phyloP scores from a whole-genome alignment of 2,329 filamentous ascomycete species.

The Diaporthe velutina region DNA sequence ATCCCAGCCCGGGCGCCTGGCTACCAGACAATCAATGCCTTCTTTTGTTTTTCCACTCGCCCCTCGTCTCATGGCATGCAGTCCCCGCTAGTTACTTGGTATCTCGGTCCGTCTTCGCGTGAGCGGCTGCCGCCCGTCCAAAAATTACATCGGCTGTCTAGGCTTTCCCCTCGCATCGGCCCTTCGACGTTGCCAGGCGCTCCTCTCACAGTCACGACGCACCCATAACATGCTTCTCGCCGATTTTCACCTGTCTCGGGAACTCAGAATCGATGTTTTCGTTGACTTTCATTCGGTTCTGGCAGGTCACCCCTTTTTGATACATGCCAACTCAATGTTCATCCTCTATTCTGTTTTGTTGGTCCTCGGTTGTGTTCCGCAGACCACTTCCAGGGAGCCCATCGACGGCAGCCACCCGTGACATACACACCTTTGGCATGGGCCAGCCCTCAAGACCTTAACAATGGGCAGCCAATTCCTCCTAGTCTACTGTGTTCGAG shows the following conservation, averaged over 20 bases:
- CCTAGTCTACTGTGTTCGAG: conserved; percentile 45
- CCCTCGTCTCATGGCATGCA: not conserved
- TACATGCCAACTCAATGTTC: not conserved
- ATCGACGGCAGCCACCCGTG: not conserved
- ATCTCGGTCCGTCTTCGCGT: conserved; percentile 6
- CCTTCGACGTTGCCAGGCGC: not conserved
- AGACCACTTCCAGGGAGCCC: not conserved
- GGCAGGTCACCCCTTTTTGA: not conserved
- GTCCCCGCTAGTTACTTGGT: conserved; percentile 9
- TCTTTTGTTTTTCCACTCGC: not conserved
- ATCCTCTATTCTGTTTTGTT: not conserved
- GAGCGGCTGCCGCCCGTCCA: conserved; percentile 2
- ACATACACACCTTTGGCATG: not conserved
- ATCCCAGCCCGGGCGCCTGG: not conserved
- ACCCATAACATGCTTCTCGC: not conserved
- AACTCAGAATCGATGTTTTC: not conserved
- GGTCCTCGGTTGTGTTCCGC: not conserved
- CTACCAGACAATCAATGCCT: not conserved
- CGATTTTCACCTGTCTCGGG: not conserved
- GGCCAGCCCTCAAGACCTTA: not conserved
- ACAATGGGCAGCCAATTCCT: not conserved
- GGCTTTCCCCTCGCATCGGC: not conserved
- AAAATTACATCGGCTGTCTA: conserved; percentile 11
- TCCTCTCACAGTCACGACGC: not conserved
- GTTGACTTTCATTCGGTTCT: not conserved